Conservation (phyloP, 495 filamentous ascomycete genomes). For the Bombardia bombarda region DNA sequence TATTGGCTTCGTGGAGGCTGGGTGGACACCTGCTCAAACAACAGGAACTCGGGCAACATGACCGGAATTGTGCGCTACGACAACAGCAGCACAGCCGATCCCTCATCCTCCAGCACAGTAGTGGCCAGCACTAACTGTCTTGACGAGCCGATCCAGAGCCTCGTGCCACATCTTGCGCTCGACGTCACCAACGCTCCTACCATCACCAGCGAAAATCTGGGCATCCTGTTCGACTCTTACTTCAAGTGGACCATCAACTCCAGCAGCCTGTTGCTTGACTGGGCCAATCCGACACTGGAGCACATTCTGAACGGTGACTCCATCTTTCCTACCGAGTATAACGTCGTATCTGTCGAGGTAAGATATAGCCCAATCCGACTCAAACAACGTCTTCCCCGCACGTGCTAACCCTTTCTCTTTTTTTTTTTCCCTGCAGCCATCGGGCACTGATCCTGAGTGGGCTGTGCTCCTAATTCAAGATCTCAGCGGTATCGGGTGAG, state of each 20-base stretch:
- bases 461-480: slow-evolving; percentile 3
- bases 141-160: neutral
- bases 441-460: slow-evolving; percentile 1
- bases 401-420: no score
- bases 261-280: slow-evolving; percentile 22
- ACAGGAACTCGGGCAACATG: slow-evolving; percentile 23
- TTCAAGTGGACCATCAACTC: slow-evolving; percentile 37
- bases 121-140: neutral
- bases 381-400: no score
- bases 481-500: neutral
- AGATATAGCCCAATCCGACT: no score
- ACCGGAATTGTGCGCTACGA: slow-evolving; percentile 51
- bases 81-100: slow-evolving; percentile 18
- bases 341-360: slow-evolving; percentile 19
- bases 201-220: slow-evolving; percentile 21
- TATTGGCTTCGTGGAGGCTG: slow-evolving; percentile 49
- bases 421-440: no score
- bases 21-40: slow-evolving; percentile 26
- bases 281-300: slow-evolving; percentile 20
- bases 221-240: no score
- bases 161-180: slow-evolving; percentile 22
- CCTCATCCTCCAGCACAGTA: slow-evolving; percentile 23
- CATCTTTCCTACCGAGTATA: slow-evolving; percentile 25
- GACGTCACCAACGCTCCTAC: slow-evolving; percentile 17
- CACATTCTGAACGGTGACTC: slow-evolving; percentile 13